Evolutionary conservation across 306 rosid species (phyloP), one percentile per base, ranked within the genome.

Genomic region (Prunus padus): DNA sequence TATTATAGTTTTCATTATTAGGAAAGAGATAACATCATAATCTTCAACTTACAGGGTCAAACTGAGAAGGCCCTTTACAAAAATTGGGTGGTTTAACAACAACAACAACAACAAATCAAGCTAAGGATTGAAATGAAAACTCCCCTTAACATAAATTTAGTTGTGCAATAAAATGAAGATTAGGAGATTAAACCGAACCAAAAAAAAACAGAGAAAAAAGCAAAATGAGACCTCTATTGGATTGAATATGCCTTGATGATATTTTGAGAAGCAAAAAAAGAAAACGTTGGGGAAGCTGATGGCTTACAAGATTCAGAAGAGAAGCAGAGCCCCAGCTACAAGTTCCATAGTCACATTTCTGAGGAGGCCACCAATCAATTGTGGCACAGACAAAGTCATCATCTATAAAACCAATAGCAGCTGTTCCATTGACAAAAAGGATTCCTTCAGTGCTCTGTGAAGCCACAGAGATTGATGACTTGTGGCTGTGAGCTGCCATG

Each of bases 301-400:
- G 44, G 63, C 81, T 45, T 81, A 87, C 97, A 73, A 91, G 83
- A 78, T 87, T 89, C 55, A 91, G 93, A 67, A 91, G 80, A 86
- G 97, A 89, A 84, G 92, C 78, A 59, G 16, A 77, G 14, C 88
- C 93, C 97, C 97, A 91, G 73, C 92, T 87, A 23, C 97, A 91
- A 73, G 76, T 85, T 10, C 92, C 92, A 67, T 83, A 89, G 68
- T 91, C 97, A 26, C 97, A 91, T 78, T 91, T 91, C 86, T 91
- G 82, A 74, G 90, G 90, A 44, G 97, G 93, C 97, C 97, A 91
- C 97, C 97, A 91, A 78, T 91, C 97, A 33, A 91, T 15, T 44
- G 97, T 89, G 2, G 93, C 97, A 76, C 97, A 91, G 20, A 89
- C 70, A 82, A 84, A 91, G 84, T 91, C 93, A 19, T 84, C 79